Conservation (phyloP, 139 green algal genomes). For the Chlamydomonas sp. region DNA sequence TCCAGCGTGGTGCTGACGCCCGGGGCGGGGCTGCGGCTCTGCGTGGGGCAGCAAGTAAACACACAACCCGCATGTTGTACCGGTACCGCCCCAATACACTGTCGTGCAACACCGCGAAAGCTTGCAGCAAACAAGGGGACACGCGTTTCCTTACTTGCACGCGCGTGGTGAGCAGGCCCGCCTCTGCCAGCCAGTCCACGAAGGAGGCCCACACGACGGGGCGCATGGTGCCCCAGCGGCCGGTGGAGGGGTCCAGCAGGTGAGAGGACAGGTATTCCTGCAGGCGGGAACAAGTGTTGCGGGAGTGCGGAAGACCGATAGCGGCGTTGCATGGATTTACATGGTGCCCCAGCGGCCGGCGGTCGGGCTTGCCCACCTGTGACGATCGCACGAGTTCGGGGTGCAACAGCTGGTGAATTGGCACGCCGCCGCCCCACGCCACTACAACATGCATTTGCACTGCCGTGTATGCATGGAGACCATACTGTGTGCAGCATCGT, state of each 20-base stretch:
- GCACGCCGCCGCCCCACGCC: no score
- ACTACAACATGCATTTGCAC: no score
- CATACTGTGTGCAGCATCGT: background rate
- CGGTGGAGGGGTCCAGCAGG: constrained; percentile 22
- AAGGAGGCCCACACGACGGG: constrained; percentile 67
- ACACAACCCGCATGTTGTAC: background rate
- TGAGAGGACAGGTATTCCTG: constrained; percentile 44
- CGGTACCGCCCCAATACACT: background rate
- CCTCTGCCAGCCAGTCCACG: constrained; percentile 76
- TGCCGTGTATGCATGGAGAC: background rate
- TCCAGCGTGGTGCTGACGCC: constrained; percentile 61
- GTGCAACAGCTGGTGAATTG: no score
- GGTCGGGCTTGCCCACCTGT: no score
- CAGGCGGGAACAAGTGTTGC: background rate
- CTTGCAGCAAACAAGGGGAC: background rate
- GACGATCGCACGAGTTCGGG: no score
- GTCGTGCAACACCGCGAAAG: background rate
- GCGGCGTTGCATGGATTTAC: background rate
- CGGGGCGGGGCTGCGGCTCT: constrained; percentile 3
- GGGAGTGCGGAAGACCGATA: background rate
- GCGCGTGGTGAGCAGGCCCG: constrained; percentile 71
- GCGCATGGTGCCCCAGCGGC: constrained; percentile 50
- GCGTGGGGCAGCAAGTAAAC: background rate
- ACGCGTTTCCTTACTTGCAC: constrained; percentile 16
- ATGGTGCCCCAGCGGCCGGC: background rate